Evolutionary conservation across 352 stramenopile species (phyloP), one percentile per base, ranked within the genome.

Genomic region (Pythium periplocum): DNA sequence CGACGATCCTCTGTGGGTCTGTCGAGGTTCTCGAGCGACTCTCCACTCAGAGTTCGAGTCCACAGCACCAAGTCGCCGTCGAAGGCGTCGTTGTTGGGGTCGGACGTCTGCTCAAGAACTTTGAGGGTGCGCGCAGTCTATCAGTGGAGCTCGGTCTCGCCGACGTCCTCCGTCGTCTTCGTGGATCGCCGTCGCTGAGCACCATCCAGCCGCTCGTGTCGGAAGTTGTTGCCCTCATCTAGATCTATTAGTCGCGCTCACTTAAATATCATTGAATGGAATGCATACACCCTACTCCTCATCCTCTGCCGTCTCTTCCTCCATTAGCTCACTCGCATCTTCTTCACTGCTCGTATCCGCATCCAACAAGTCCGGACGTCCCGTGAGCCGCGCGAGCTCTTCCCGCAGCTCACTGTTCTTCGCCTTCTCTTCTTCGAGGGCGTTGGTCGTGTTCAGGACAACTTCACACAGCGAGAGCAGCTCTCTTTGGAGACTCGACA

Each of bases 21-120:
- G 66, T 83, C 6, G 82, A 93, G 53, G 82, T 75, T 2, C 67
- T 93, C 26, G 79, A 90, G 33, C 57, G 61, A n/a, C 61, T 89
- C n/a, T 72, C 68, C 5, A 64, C 67, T 11, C 63, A 72, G 8
- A 51, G 66, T 10, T 58, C 64, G 12, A 43, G 46, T 0, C 40
- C 61, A 0, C 74, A 78, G 41, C 66, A 82, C 36, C 53, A 54
- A 4, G 44, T 40, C 17, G 77, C 65, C 9, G 66, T 90, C 34
- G 79, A 86, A 61, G 69, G 75, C 1, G 69, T 93, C 8, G 73
- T 92, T 41, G 65, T 73, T 5, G 82, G 75, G 4, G 64, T 93
- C 30, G 78, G 73, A 4, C 75, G 64, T n/a, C 60, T 93, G 48
- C 55, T 93, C 39, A 59, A 70, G 51, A 82, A 80, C 47, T 87